These are phyloP conservation scores for Hypoxylon intermedium DNA, from an alignment of 495 filamentous ascomycete species.

Conservation along the genomic window DNA sequence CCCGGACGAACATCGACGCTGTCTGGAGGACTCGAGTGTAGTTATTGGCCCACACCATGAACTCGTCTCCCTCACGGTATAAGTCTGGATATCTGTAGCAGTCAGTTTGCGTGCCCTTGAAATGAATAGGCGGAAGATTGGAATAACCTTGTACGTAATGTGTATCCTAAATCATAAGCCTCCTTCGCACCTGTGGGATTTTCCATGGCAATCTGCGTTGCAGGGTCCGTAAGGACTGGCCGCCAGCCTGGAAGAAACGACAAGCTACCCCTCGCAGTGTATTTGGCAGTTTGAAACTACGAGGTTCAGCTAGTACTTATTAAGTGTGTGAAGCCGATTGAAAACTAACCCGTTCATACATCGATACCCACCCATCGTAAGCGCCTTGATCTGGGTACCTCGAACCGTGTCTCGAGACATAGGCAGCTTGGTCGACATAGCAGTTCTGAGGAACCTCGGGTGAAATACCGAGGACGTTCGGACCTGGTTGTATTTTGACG, in stretches of 20 bases:
- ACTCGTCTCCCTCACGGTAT: conserved; percentile 60
- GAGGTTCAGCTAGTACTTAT: not conserved
- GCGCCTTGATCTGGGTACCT: conserved; percentile 63
- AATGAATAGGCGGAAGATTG: conserved; percentile 1
- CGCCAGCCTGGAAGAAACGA: conserved; percentile 61
- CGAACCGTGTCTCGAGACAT: conserved; percentile 63
- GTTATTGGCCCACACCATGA: conserved; percentile 65
- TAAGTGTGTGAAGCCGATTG: not conserved
- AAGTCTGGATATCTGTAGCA: conserved; percentile 56
- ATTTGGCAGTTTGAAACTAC: conserved; percentile 54
- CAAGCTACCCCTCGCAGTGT: conserved; percentile 51
- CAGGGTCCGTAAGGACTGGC: conserved; percentile 57
- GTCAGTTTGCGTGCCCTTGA: conserved; percentile 14
- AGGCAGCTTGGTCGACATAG: conserved; percentile 61
- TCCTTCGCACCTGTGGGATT: conserved; percentile 65
- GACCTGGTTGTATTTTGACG: conserved; percentile 40
- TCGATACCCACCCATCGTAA: conserved; percentile 58
- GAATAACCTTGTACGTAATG: conserved; percentile 38
- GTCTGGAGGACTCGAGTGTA: conserved; percentile 62
- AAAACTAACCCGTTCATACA: conserved; percentile 51
- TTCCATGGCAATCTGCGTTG: conserved; percentile 57
- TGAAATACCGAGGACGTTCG: conserved; percentile 61
- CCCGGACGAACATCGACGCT: conserved; percentile 60
- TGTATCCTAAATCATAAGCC: conserved; percentile 50
- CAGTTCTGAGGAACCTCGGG: conserved; percentile 58